Evolutionary conservation across 352 stramenopile genomes (phyloP), one percentile per base, ranked within the genome.

Genomic region (Globisporangium emineosum): DNA sequence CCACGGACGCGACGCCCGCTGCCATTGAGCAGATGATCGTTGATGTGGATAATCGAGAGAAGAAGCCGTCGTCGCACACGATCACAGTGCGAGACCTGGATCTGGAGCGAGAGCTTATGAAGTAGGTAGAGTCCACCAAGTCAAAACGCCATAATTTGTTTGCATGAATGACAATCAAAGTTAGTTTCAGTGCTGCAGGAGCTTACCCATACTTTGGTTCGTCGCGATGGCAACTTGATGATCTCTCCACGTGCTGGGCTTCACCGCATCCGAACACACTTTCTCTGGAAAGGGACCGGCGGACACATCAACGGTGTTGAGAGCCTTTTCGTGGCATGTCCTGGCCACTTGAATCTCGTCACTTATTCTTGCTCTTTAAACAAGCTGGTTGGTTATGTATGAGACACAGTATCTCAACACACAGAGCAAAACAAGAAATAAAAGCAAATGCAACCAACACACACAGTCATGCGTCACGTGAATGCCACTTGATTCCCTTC

Each of bases 61-160:
- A 57, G 50, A 67, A 15, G 50, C 56, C 29, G 50, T 30, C 58
- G 19, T 55, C 30, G 23, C 90, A 83, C 62, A 79, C 81, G 12
- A 65, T 94, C 57, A 93, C 86, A 37, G 70, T 94, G 57, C 83
- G 86, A 50, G 83, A 94, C 67, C 62, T 94, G 19, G 86, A 93
- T 60, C 68, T 94, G 64, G 86, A 94, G 67, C 79, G 78, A 54
- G 79, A 89, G 61, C 76, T 93, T 57, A 91, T 93, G 83, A 89
- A 83, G 67, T 76, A 23, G 37, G 7, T 15, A 7, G 47, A 56
- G 25, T 35, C 25, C 32, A 56, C 37, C 15, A 45, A 47, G 40
- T 47, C 40, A 10, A 17, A 15, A 47, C 40, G 40, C 40, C n/a
- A 17, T 47, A 47, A 47, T 47, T 47, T 47, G 40, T 5, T 23